These are phyloP conservation scores for Puya raimondii DNA, from an alignment of 176 grass and related monocot species.

Conservation along the genomic window DNA sequence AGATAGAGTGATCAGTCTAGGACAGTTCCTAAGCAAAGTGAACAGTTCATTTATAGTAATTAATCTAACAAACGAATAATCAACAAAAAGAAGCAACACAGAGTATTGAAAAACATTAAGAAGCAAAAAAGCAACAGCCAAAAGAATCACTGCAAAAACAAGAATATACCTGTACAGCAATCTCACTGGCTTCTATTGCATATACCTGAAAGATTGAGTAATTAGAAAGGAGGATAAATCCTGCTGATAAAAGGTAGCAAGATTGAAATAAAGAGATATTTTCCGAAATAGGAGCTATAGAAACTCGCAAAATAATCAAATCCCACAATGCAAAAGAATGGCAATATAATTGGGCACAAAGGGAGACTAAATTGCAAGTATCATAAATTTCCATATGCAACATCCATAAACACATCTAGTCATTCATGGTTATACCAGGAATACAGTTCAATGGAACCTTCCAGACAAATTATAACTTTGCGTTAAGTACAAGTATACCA, in stretches of 20 bases:
- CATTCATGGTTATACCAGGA: no score
- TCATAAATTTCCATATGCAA: no score
- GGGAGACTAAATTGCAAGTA: no score
- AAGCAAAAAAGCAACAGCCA: constrained; percentile 4
- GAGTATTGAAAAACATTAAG: not conserved
- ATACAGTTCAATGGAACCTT: no score
- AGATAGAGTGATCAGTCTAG: no score
- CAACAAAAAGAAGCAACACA: no score
- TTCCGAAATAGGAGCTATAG: not conserved
- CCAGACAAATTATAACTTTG: no score
- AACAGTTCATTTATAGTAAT: not conserved
- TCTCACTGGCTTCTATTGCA: constrained; percentile 81
- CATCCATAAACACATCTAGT: no score
- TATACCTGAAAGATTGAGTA: constrained; percentile 53
- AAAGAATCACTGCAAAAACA: constrained; percentile 7
- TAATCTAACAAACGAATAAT: no score
- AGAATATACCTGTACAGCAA: constrained; percentile 59
- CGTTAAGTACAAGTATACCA: no score
- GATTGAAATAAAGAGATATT: not conserved
- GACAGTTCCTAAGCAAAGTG: no score
- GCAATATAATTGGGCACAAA: not conserved
- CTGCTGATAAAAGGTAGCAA: not conserved
- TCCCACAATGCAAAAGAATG: not conserved
- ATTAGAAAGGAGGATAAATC: not conserved
- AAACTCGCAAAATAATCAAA: not conserved